phyloP scores from a whole-genome alignment of 331 rosid species.

The Spiraea crenata region DNA sequence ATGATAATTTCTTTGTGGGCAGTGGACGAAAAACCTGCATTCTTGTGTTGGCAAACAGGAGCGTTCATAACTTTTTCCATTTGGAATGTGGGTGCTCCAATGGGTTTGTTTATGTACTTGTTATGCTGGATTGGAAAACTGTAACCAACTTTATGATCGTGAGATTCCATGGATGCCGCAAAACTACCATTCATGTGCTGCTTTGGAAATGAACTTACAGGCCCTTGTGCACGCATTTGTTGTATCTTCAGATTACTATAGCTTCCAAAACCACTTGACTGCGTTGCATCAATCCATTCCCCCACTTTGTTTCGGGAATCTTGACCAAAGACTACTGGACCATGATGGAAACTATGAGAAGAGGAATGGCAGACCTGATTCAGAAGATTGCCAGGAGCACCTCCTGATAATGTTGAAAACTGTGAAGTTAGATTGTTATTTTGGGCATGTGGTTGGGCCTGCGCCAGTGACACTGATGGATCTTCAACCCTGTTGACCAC shows the following conservation, averaged over 20 bases:
- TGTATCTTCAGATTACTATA: slow-evolving; percentile 6
- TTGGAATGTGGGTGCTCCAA: slow-evolving; percentile 19
- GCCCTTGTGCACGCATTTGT: slow-evolving; percentile 25
- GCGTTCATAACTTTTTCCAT: slow-evolving; percentile 16
- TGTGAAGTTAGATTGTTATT: slow-evolving; percentile 27
- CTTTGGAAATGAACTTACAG: slow-evolving; percentile 23
- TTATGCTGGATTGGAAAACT: slow-evolving; percentile 21
- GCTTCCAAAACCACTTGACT: slow-evolving; percentile 21
- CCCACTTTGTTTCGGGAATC: slow-evolving; percentile 24
- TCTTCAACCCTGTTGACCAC: slow-evolving; percentile 54
- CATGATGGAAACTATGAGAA: slow-evolving; percentile 33
- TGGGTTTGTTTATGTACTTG: slow-evolving; percentile 17
- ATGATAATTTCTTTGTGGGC: slow-evolving; percentile 33
- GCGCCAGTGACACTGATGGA: slow-evolving; percentile 28
- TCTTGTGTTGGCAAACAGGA: slow-evolving; percentile 28
- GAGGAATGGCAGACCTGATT: slow-evolving; percentile 29
- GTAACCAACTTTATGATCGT: slow-evolving; percentile 27
- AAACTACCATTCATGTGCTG: slow-evolving; percentile 31
- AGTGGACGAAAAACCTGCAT: slow-evolving; percentile 24
- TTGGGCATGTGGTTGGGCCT: slow-evolving; percentile 31
- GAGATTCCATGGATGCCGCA: slow-evolving; percentile 22
- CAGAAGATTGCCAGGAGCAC: slow-evolving; percentile 27
- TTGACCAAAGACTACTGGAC: slow-evolving; percentile 25
- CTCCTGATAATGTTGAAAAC: slow-evolving; percentile 28
- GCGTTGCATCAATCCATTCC: slow-evolving; percentile 26